A percentile compares a stretch with the other conserved stretches of the same genome.
phyloP scores from a whole-genome alignment of 495 filamentous ascomycete genomes.

The Penicillium taxi region DNA sequence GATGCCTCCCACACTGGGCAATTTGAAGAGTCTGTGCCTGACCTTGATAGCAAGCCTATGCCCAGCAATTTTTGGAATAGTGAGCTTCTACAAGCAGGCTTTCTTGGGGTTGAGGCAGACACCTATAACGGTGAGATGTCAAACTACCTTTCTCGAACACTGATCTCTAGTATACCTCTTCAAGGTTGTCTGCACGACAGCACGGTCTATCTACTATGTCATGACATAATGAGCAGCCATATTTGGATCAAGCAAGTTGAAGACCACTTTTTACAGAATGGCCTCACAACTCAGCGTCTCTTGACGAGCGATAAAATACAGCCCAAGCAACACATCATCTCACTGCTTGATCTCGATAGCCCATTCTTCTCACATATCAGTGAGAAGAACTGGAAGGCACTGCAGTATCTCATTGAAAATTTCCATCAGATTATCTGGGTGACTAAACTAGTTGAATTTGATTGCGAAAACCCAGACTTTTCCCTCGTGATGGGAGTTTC shows the following conservation, averaged over 20 bases:
- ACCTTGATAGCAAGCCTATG: no score
- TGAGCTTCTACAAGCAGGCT: conserved; percentile 22
- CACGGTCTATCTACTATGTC: conserved; percentile 10
- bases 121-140: conserved; percentile 25
- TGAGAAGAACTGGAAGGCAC: conserved; percentile 8
- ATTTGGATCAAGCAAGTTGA: conserved; percentile 8
- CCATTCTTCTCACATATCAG: conserved; percentile 23
- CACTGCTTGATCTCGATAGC: conserved; percentile 23
- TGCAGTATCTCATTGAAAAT: conserved; percentile 12
- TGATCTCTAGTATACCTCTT: conserved; percentile 14
- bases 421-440: conserved; percentile 32
- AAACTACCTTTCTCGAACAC: conserved; percentile 23
- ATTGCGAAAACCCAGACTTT: conserved; percentile 33
- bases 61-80: conserved; percentile 24
- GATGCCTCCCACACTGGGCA: no score
- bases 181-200: background rate
- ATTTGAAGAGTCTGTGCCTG: no score
- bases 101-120: conserved; percentile 23
- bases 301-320: no score
- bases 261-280: conserved; percentile 3
- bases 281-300: no score
- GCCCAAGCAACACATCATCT: conserved; percentile 29
- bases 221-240: background rate
- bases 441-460: conserved; percentile 25
- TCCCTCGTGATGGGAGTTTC: conserved; percentile 31